Evolutionary conservation across 805 yeast species (phyloP).

Genomic region (Candida patagonica): DNA sequence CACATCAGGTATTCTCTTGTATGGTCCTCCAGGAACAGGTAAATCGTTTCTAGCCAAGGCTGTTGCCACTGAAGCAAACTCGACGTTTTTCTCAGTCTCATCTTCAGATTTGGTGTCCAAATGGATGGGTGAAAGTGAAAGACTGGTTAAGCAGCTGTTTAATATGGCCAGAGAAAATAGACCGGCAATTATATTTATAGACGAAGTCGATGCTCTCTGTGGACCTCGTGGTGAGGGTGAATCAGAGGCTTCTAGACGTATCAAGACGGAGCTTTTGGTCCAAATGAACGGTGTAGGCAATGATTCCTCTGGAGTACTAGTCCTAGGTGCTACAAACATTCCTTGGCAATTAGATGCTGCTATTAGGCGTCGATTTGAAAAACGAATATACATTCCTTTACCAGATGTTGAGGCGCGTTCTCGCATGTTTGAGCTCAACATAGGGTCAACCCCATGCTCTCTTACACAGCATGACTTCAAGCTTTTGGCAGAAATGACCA

Average conservation of each 20-base stretch:
- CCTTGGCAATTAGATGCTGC: slow-evolving; percentile 99
- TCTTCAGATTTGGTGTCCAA: slow-evolving; percentile 92
- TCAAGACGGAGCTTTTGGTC: slow-evolving; percentile 88
- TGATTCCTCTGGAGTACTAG: slow-evolving; percentile 85
- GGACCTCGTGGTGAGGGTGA: slow-evolving; percentile 99
- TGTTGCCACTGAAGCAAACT: slow-evolving; percentile 96
- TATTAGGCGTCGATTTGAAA: slow-evolving; percentile 90
- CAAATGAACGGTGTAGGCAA: slow-evolving; percentile 99
- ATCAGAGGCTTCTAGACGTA: slow-evolving; percentile 91
- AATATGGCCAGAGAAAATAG: slow-evolving; percentile 93
- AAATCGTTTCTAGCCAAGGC: slow-evolving; percentile 95
- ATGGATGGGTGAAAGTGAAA: slow-evolving; percentile 99
- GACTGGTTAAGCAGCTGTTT: slow-evolving; percentile 89
- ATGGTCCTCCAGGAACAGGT: slow-evolving; percentile 97
- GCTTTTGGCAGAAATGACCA: slow-evolving; percentile 83
- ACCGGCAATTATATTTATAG: slow-evolving; percentile 93
- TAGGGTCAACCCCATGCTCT: slow-evolving; percentile 81
- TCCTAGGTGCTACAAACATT: slow-evolving; percentile 93
- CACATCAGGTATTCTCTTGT: slow-evolving; percentile 75
- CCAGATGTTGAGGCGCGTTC: slow-evolving; percentile 92
- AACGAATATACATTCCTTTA: slow-evolving; percentile 86
- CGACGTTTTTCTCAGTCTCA: slow-evolving; percentile 93
- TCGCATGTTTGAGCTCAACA: slow-evolving; percentile 88
- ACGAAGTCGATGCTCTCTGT: slow-evolving; percentile 95
- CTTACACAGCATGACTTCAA: slow-evolving; percentile 65